Evolutionary conservation across 805 yeast species (phyloP).

Genomic region (Debaryomyces castellii): DNA sequence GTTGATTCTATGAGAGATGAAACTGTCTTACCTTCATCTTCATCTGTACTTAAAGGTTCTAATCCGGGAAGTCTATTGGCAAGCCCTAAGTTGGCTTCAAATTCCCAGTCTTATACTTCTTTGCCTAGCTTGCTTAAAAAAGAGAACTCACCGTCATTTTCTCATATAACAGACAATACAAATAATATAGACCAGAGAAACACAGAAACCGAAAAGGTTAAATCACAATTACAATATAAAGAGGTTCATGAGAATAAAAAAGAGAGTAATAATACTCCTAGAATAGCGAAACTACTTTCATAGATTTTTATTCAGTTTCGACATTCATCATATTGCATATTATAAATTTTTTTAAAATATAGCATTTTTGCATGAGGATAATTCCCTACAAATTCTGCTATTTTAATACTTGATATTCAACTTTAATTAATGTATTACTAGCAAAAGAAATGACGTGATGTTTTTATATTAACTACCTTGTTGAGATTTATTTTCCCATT

Average conservation of each 20-base stretch:
- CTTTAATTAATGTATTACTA: neutral
- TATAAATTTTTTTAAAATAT: neutral
- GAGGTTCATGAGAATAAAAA: neutral
- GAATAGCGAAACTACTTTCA: neutral
- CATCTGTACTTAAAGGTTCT: neutral
- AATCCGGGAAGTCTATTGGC: constrained; percentile 1
- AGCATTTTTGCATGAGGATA: neutral
- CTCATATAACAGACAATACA: neutral
- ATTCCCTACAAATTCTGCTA: neutral
- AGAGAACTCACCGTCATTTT: neutral
- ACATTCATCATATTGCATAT: neutral
- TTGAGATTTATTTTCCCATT: neutral
- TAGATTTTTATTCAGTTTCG: neutral
- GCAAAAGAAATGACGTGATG: neutral
- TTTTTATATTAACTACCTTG: too few species aligned
- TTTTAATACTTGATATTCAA: neutral
- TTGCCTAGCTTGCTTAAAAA: neutral
- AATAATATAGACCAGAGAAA: neutral
- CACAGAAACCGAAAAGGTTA: neutral
- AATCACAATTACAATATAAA: neutral
- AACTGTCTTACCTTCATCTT: neutral
- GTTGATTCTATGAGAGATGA: neutral
- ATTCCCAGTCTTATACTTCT: constrained; percentile 2
- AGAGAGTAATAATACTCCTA: neutral
- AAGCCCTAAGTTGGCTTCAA: constrained; percentile 1